Percentiles rank a stretch among this genome's conserved stretches.
phyloP scores from a whole-genome alignment of 257 asterid genomes.

The Solanum stenotomum region DNA sequence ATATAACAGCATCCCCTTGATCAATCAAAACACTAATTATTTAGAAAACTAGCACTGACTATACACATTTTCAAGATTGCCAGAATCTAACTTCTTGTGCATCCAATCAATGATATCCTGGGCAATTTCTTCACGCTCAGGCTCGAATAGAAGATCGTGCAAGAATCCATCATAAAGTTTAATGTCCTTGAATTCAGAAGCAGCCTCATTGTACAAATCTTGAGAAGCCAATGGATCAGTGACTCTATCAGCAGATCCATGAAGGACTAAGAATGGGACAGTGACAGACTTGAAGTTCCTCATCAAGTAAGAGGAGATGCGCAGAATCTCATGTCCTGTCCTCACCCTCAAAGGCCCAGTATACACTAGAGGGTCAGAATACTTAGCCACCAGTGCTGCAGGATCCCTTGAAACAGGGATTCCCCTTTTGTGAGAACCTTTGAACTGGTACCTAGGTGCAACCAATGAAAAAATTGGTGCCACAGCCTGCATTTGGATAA shows the following conservation, averaged over 20 bases:
- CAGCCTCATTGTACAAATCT: slow-evolving; percentile 82
- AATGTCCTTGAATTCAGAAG: slow-evolving; percentile 75
- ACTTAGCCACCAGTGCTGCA: slow-evolving; percentile 71
- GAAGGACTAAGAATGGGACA: slow-evolving; percentile 94
- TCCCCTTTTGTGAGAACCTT: slow-evolving; percentile 96
- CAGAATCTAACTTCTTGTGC: slow-evolving; percentile 41
- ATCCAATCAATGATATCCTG: slow-evolving; percentile 94
- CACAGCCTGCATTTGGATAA: slow-evolving; percentile 47
- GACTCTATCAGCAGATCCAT: slow-evolving; percentile 92
- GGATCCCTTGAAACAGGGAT: slow-evolving; percentile 97
- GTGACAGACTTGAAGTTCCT: slow-evolving; percentile 63
- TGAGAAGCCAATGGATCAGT: slow-evolving; percentile 96
- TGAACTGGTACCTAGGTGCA: slow-evolving; percentile 93
- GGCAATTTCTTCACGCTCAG: slow-evolving; percentile 87
- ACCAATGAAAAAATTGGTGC: slow-evolving; percentile 90
- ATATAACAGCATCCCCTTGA: neutral
- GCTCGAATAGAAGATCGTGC: slow-evolving; percentile 95
- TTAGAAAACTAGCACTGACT: slow-evolving; percentile 8
- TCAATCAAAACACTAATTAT: neutral
- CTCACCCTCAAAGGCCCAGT: slow-evolving; percentile 95
- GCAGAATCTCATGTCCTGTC: slow-evolving; percentile 93
- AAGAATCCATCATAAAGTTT: slow-evolving; percentile 83
- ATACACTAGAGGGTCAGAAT: slow-evolving; percentile 95
- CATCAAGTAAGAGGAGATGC: slow-evolving; percentile 68
- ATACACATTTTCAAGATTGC: slow-evolving; percentile 8